Conservation (phyloP, 345 rosid genomes). For the Populus simonii region DNA sequence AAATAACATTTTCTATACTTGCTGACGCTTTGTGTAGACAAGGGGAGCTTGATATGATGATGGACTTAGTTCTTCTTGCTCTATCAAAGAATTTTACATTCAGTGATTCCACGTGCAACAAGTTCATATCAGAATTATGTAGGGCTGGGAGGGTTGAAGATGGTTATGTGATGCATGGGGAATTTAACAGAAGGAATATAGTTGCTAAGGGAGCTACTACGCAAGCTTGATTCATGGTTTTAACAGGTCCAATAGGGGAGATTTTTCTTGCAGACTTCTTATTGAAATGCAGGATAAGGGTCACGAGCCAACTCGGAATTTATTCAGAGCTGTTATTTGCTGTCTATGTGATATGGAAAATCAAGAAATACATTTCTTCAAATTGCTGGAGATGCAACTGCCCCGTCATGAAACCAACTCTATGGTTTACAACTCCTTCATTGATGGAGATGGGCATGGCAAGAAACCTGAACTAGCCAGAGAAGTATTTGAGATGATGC, state of each 20-base stretch:
- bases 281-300: conserved; percentile 75
- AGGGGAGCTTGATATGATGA: conserved; percentile 59
- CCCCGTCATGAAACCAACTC: conserved; percentile 30
- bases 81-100: conserved; percentile 45
- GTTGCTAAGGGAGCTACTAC: conserved; percentile 29
- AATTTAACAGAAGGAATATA: conserved; percentile 38
- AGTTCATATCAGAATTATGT: conserved; percentile 55
- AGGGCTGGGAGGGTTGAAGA: conserved; percentile 52
- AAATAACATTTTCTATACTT: conserved; percentile 46
- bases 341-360: conserved; percentile 48
- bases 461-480: conserved; percentile 66
- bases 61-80: conserved; percentile 48
- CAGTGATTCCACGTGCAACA: conserved; percentile 31
- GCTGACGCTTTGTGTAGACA: conserved; percentile 62
- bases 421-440: conserved; percentile 49
- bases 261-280: conserved; percentile 63
- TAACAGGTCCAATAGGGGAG: conserved; percentile 42
- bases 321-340: conserved; percentile 52
- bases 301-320: conserved; percentile 28
- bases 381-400: conserved; percentile 52
- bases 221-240: conserved; percentile 51
- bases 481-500: conserved; percentile 62
- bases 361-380: conserved; percentile 39
- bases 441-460: conserved; percentile 74
- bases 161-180: conserved; percentile 49